Evolutionary conservation across 805 yeast species (phyloP), one percentile per base, ranked within the genome.

Genomic region (Candida andamanensis): DNA sequence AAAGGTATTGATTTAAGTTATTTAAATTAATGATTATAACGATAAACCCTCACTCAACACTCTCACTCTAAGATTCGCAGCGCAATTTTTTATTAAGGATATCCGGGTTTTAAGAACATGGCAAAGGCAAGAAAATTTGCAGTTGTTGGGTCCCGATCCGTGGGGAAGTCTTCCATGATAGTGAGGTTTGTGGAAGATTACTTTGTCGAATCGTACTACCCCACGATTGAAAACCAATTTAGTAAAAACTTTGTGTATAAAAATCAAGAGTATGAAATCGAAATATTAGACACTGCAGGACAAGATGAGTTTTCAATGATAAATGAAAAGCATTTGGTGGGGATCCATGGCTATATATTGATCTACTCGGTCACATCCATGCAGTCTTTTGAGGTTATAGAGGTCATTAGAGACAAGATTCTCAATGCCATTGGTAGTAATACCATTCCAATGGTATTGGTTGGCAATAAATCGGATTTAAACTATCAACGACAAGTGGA

Each of bases 201-300:
- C 50, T 87, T 86, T 53, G 83, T 84, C 15, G 96, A 87, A 56
- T 72, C 81, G 20, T 86, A 87, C 58, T 87, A 85, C 56, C 96
- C 96, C 18, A 87, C 96, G 5, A 84, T 85, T 40, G 94, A 85
- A 54, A 85, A 84, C 57, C 89, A 83, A 56, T 84, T 83, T 57
- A 69, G 78, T 50, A 85, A 83, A 52, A 67, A 70, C 21, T 69
- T 86, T 49, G 69, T 67, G 37, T 75, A 80, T 54, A 74, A 81
- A 39, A 82, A 81, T 40, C 80, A 78, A 45, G 84, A 80, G 33
- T 87, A 82, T 52, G 78, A 79, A 32, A 75, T 89, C 16, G 95
- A 86, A 54, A 83, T 87, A 33, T 63, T 86, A 39, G 97, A 87
- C 51, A 87, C 96, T 0, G 95, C 95, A 1, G 96, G 96, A 6